Evolutionary conservation across 495 filamentous ascomycete species (phyloP).

Genomic region (Penicillium psychrofluorescens): DNA sequence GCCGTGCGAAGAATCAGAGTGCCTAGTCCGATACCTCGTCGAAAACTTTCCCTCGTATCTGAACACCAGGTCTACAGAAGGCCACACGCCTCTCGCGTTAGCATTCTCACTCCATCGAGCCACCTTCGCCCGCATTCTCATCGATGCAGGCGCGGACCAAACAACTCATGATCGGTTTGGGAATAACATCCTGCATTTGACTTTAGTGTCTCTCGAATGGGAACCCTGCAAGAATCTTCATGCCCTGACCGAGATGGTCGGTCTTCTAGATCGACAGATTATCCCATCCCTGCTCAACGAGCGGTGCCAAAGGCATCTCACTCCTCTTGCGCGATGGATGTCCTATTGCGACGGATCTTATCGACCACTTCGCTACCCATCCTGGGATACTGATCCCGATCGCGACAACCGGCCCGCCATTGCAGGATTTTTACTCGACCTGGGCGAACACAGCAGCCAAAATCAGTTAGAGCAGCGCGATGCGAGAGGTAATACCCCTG

Average conservation of each 20-base stretch:
- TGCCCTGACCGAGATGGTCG: conserved; percentile 35
- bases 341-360: neutral
- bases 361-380: neutral
- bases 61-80: conserved; percentile 45
- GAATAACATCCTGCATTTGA: conserved; percentile 54
- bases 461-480: conserved; percentile 55
- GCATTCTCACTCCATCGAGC: conserved; percentile 45
- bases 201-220: conserved; percentile 21
- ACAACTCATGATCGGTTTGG: conserved; percentile 41
- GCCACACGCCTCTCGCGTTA: conserved; percentile 54
- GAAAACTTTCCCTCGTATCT: conserved; percentile 49
- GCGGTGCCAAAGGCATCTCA: conserved; percentile 38
- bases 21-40: conserved; percentile 56
- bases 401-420: neutral
- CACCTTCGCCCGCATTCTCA: conserved; percentile 49
- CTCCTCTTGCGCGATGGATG: conserved; percentile 40
- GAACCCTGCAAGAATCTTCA: conserved; percentile 7
- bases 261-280: conserved; percentile 45
- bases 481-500: conserved; percentile 57
- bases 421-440: conserved; percentile 35
- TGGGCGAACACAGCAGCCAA: conserved; percentile 36
- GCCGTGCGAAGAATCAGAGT: conserved; percentile 29
- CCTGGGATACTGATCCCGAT: neutral
- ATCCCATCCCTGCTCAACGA: conserved; percentile 37
- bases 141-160: conserved; percentile 60